Evolutionary conservation across 2,329 filamentous ascomycete species (phyloP).

Genomic region (Hypoxylon sp.): DNA sequence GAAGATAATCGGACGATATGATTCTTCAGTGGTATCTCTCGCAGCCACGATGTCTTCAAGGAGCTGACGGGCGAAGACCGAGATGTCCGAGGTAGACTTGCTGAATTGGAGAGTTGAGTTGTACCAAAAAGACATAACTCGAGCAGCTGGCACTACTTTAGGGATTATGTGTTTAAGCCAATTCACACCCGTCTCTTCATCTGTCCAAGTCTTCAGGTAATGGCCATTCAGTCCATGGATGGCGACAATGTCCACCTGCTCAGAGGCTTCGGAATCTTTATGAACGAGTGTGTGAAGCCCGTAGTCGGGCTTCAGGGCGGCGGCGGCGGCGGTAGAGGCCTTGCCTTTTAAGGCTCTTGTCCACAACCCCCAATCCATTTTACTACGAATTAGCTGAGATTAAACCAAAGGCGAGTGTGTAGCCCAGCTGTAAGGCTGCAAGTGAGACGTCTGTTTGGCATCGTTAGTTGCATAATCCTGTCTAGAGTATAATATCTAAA

Average conservation of each 20-base stretch:
- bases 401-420: neutral
- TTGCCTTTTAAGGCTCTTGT: neutral
- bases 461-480: neutral
- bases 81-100: conserved; percentile 6
- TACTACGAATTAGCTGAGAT: neutral
- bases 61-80: neutral
- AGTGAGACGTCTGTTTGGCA: neutral
- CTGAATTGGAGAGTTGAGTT: conserved; percentile 4
- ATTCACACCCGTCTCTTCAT: conserved; percentile 3
- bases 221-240: conserved; percentile 3
- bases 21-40: neutral
- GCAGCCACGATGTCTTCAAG: neutral
- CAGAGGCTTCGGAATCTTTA: neutral
- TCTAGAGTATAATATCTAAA: no score
- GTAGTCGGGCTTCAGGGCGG: neutral
- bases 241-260: conserved; percentile 1
- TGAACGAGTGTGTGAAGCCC: neutral
- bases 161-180: conserved; percentile 9
- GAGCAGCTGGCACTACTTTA: neutral
- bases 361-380: neutral
- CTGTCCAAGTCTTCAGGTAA: conserved; percentile 4
- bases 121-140: conserved; percentile 8
- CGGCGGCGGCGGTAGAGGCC: neutral
- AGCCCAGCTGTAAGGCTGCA: neutral
- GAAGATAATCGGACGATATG: conserved; percentile 3